Base-by-base conservation (phyloP, 2,329 filamentous ascomycete genomes). In the Domatiomyces catenatus region DNA sequence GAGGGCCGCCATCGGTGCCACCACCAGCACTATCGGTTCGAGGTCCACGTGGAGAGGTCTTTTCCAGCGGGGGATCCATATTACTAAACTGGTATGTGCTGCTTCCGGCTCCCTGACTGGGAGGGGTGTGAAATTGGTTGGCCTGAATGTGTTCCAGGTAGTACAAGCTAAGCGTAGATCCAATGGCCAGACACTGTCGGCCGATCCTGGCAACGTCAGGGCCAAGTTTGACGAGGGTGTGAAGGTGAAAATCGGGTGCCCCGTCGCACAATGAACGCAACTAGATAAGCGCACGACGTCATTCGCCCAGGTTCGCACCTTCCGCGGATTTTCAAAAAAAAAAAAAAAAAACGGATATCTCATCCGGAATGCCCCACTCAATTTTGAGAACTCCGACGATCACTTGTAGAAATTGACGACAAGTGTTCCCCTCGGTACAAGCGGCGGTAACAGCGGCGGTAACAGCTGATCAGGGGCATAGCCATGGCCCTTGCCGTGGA, bases 401-500 rank as follows among this genome's bases (percentile, higher is more conserved):
- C 3, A 39, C 10, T 5, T 39, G 32, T 2, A 39, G 10, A 12
- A 39, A 12, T 15, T 4, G 32, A 15, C 32, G 3, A 39, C 32
- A 39, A 15, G 10, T 39, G 32, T 39, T 15, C 3, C 10, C 10
- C 32, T 15, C n/a, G n/a, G n/a, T 15, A 39, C 10, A 5, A n/a
- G n/a, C n/a, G n/a, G n/a, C n/a, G n/a, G n/a, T n/a, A n/a, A n/a
- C n/a, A n/a, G n/a, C n/a, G n/a, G n/a, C n/a, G n/a, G n/a, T n/a
- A 39, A 39, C 10, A 39, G 32, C 10, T 15, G 15, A 39, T 15
- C 2, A 39, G 10, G 32, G 3, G 32, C 32, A 15, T 39, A 15
- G 7, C 32, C 32, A 39, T 15, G 32, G 12, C 32, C 5, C 17
- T 45, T 19, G 12, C 44, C 17, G 54, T 58, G 56, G 56, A 56